These are phyloP conservation scores for Saccharomycopsis olivae DNA, from an alignment of 805 yeast species.

Conservation along the genomic window DNA sequence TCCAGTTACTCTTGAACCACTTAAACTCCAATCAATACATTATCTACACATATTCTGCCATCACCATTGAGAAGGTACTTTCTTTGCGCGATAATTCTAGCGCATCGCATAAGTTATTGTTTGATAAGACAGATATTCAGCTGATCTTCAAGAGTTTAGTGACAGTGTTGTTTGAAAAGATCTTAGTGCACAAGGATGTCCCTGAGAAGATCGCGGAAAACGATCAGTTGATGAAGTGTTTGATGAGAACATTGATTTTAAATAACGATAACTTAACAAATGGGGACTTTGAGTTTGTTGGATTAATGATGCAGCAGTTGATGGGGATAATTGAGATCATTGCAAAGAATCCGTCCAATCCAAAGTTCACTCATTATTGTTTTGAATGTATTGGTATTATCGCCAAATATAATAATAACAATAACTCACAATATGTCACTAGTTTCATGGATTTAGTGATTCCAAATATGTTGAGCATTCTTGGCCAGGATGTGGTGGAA, in stretches of 20 bases:
- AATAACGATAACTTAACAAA: slow-evolving; percentile 39
- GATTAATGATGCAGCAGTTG: slow-evolving; percentile 43
- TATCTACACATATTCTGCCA: slow-evolving; percentile 87
- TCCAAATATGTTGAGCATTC: slow-evolving; percentile 54
- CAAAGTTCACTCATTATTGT: slow-evolving; percentile 80
- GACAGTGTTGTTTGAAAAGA: slow-evolving; percentile 53
- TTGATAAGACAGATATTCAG: slow-evolving; percentile 62
- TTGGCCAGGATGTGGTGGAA: slow-evolving; percentile 84
- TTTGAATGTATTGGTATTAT: slow-evolving; percentile 83
- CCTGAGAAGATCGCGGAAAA: slow-evolving; percentile 94
- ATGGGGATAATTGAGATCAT: slow-evolving; percentile 60
- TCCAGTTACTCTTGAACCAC: slow-evolving; percentile 69
- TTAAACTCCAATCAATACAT: slow-evolving; percentile 60
- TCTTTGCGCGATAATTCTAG: slow-evolving; percentile 52
- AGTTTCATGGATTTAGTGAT: slow-evolving; percentile 42
- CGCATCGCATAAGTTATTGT: slow-evolving; percentile 30
- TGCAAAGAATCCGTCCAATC: slow-evolving; percentile 88
- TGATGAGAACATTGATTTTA: slow-evolving; percentile 71
- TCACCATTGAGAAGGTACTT: slow-evolving; percentile 81
- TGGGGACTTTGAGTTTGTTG: slow-evolving; percentile 22
- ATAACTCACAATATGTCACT: slow-evolving; percentile 26
- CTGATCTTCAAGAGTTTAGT: slow-evolving; percentile 53
- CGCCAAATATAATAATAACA: slow-evolving; percentile 38
- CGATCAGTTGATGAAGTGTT: slow-evolving; percentile 82
- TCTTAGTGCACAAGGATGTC: slow-evolving; percentile 42